Evolutionary conservation across 139 green algal species (phyloP), one percentile per base, ranked within the genome.

Genomic region (Ettlia oleoabundans): DNA sequence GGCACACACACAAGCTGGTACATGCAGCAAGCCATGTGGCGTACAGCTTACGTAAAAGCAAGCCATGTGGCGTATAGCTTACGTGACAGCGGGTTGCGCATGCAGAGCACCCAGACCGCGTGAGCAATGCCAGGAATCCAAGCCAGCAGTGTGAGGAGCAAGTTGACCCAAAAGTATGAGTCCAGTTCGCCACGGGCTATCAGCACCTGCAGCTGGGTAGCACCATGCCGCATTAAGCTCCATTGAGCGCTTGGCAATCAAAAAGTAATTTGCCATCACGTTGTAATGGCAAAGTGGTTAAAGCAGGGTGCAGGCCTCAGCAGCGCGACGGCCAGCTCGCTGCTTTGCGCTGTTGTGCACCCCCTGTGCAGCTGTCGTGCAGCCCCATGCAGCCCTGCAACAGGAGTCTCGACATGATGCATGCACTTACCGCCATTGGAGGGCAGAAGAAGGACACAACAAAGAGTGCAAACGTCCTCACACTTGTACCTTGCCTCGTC

Each of bases 111-210:
- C 72, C 72, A 79, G 30, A 69, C 24, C 24, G 73, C 52, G 35
- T 70, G 53, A 7, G 38, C 30, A 21, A 41, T 30, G 26, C 61
- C 74, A 4, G 74, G 74, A 37, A 80, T 53, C 74, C 74, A 80
- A 22, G 33, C 74, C 28, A 80, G 55, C 19, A 80, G 55, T 0
- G 74, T 80, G 53, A 80, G 74, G 28, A 80, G 55, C 13, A 80
- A 0, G 38, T 80, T 80, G 6, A 80, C 28, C 28, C 38, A 41
- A 30, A 69, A 41, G 63, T 69, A 69, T 13, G n/a, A n/a, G 63
- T 69, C 63, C 5, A 38, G 7, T 28, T 38, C 63, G 63, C 32
- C 32, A 21, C 63, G n/a, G 4, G 63, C 63, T 42, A 69, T 69
- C 30, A 69, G 63, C 30, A 69, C 58, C 58, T 66, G 58, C 58